phyloP scores from a whole-genome alignment of 176 grass and related monocot species.

The Zea mays region Zm-B73-REFERENCE-NAM-5.0 NC_050101.1:80344501-80345000 shows the following conservation, averaged over 20 bases:
- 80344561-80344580: slow-evolving; percentile 19
- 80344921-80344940: slow-evolving; percentile 43
- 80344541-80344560: slow-evolving; percentile 94
- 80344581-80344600: background rate
- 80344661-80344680: slow-evolving; percentile 49
- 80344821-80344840: slow-evolving; percentile 38
- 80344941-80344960: slow-evolving; percentile 96
- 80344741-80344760: slow-evolving; percentile 86
- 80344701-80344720: slow-evolving; percentile 64
- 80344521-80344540: slow-evolving; percentile 71
- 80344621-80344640: background rate
- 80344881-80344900: slow-evolving; percentile 12
- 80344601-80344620: background rate
- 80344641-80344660: background rate
- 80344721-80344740: slow-evolving; percentile 84
- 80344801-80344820: slow-evolving; percentile 24
- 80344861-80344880: slow-evolving; percentile 97
- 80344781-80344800: slow-evolving; percentile 5
- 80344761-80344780: slow-evolving; percentile 8
- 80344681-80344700: slow-evolving; percentile 68
- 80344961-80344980: slow-evolving; percentile 80
- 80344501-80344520: slow-evolving; percentile 63
- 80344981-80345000: background rate
- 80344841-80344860: slow-evolving; percentile 77
- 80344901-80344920: slow-evolving; percentile 11